Base-by-base conservation (phyloP, 495 filamentous ascomycete species). In the Aspergillus cristatus region DNA sequence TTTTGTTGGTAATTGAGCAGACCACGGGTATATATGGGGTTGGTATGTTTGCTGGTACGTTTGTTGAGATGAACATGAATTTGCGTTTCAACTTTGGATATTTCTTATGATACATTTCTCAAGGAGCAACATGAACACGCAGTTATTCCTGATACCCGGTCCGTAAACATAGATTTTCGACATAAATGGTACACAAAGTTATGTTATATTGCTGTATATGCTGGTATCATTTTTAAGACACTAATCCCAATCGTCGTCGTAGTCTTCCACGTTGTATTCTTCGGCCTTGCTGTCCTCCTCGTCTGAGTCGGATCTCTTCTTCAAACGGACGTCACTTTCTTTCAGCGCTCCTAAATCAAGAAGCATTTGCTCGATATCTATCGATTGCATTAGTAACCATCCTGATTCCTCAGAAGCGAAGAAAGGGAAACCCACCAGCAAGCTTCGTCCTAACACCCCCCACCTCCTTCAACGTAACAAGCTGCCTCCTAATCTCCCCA, bases 401-500 rank as follows among this genome's bases (percentile, higher is more conserved):
- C 20, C 20, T 24, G 20, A n/a, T n/a, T n/a, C n/a, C n/a, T n/a
- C n/a, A n/a, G 8, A 34, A 28, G 34, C 7, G 25, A 5, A 29
- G 28, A 32, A 22, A 16, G 8, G 11, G 13, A 17, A 37, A 45
- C 56, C 36, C 54, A 79, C 77, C 78, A 56, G 68, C 67, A 60
- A 84, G 62, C 40, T 63, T 78, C 37, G 85, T 91, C 37, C 68
- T 64, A 12, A 69, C 65, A 14, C 89, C 90, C 7, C 75, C 73
- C 26, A 96, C 53, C 45, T 87, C 85, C 48, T 74, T 75, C 45
- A 99, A 67, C 14, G 86, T 95, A 5, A 99, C 78, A 41, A 94
- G 58, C 58, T 96, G 90, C 58, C 74, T 86, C 51, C 76, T 74
- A 37, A 99, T 93, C 60, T 97, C 87, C 14, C 86, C 87, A 46